Evolutionary conservation across 1,139 yeast species (phyloP), one percentile per base, ranked within the genome.

Genomic region (Yamadazyma buinensis): DNA sequence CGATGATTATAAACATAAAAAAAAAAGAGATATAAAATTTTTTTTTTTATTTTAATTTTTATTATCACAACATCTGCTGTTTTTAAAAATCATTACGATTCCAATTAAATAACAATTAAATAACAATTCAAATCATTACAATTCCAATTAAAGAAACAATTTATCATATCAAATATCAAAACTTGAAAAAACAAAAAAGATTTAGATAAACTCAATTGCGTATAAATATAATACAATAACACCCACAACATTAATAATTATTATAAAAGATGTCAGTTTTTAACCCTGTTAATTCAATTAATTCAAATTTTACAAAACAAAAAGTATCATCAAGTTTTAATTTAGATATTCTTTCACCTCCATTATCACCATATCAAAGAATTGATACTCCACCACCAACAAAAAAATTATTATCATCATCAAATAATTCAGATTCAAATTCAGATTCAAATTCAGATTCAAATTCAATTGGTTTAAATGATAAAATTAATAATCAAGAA

Each of bases 331-430:
- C 38, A 13, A 39, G 38, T 15, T 43, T 49, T 11, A 74, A 29
- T 21, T 33, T 36, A 17, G 38, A 37, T 24, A 46, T 77, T 38
- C 76, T 81, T 36, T 79, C 85, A 2, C 86, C 86, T 10, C 86
- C 86, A 27, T 59, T 78, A 41, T 78, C 84, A 2, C 86, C 86
- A 32, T 75, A 71, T 49, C 77, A 70, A 33, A 52, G 67, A 38
- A 17, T 26, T 12, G 32, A 34, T 14, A 21, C 37, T 19, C 33
- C 28, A 10, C 36, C 37, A 26, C 40, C 37, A 23, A 42, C 44
- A 26, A n/a, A n/a, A n/a, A n/a, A n/a, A n/a, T n/a, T n/a, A n/a
- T n/a, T n/a, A n/a, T n/a, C n/a, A n/a, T n/a, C n/a, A n/a, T 12
- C 36, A 11, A 14, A 15, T 21, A 11, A 14, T 17, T 15, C 25